Evolutionary conservation across 768 basidiomycete genomes (phyloP), one percentile per base, ranked within the genome.

Genomic region (Leucosporidium scottii): DNA sequence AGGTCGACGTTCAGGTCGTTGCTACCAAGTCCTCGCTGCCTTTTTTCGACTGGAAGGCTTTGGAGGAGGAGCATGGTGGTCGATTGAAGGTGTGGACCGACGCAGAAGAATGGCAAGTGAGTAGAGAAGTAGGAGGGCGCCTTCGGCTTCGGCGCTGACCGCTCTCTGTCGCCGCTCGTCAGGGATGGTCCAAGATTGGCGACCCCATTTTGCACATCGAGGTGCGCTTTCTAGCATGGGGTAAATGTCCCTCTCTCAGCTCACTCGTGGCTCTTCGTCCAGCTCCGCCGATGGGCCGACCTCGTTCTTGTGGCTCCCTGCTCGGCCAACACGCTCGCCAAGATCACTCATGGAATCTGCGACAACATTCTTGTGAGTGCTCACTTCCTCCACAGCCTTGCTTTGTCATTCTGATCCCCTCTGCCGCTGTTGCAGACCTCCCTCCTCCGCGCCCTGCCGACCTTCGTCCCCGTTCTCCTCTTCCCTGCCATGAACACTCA

Each of bases 401-500:
- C 54, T 47, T 28, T 71, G 58, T 17, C 54, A 4, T 34, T 20
- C 60, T 50, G 60, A 61, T 55, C 4, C 48, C 48, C 18, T 13
- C 21, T 3, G 25, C 39, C 47, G 34, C 34, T 28, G 25, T 53
- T 31, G 47, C 70, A 81, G 81, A 80, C 91, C 20, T 82, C 81
- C 1, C 74, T 96, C 5, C 83, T 96, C 68, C 86, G 91, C 27
- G 93, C 91, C 0, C 81, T 94, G 0, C 90, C 93, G 0, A 82
- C 84, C 9, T 65, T 68, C 39, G 96, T 91, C 0, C 89, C 89
- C 10, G 92, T 91, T 10, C 91, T 88, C 75, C 79, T 97, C 48
- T 98, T 93, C 76, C 94, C 94, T 2, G 96, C 94, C 0, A 99
- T 98, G 94, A 99, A 99, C 78, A 98, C 96, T 4, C 81, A 91